Evolutionary conservation across 176 grass and related monocot genomes (phyloP), one percentile per base, ranked within the genome.

Genomic region (Cenchrus fungigraminus): DNA sequence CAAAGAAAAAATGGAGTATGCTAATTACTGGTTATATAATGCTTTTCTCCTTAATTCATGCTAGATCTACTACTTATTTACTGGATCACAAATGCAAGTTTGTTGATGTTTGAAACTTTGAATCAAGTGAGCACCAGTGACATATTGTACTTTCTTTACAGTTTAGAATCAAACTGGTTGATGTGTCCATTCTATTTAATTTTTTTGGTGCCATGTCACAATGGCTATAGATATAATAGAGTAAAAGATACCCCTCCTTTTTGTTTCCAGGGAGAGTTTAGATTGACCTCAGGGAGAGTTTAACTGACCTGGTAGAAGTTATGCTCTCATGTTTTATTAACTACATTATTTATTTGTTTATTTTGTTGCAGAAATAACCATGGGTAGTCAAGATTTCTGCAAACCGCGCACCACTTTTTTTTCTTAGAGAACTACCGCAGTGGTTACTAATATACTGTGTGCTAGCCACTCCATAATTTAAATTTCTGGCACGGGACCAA

Each of bases 351-450:
- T 40, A 40, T 40, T 40, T 40, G 37, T 40, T 76, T 29, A 51
- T 55, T 45, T 45, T 69, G 66, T 64, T 14, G 20, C 77, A 86
- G 76, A 80, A 74, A 56, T 82, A 16, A 59, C 66, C 66, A 71
- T 59, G 37, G 53, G 1, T n/a, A 46, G 9, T 59, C 66, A 59
- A 45, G 66, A 82, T 59, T 71, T 57, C 67, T 71, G 37, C 53
- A 59, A 46, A 25, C 53, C 59, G 6, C 37, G 46, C 59, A 31
- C 40, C 52, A 46, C 40, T 4, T 71, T 44, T 71, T 69, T 15
- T 59, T 82, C 65, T 57, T 71, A 28, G 12, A 81, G 66, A 58
- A 58, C 68, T 71, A 12, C 66, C 12, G 52, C 67, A 47, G 53
- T 71, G 66, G n/a, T 46, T 60, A 29, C 34, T 82, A 9, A 45